A percentile compares a stretch with the other conserved stretches of the same genome.
Evolutionary conservation across 2,329 filamentous ascomycete genomes (phyloP).

Genomic region (Coniochaeta ligniaria): DNA sequence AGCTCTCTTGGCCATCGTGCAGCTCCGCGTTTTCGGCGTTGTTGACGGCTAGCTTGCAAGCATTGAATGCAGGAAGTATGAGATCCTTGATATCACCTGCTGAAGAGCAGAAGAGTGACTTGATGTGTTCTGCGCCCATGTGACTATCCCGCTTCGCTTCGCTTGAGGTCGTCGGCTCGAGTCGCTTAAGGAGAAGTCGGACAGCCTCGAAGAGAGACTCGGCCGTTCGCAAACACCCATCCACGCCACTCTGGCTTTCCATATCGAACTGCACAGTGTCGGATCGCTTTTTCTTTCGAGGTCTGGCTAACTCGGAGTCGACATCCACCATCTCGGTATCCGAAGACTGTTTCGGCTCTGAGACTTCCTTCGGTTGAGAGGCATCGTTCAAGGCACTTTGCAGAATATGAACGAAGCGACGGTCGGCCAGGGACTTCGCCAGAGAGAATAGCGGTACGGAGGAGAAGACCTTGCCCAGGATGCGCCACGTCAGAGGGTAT

Average conservation of each 20-base stretch:
- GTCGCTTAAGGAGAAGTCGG: conserved; percentile 35
- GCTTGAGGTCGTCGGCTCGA: conserved; percentile 19
- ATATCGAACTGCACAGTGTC: conserved; percentile 29
- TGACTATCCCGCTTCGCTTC: conserved; percentile 23
- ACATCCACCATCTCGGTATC: conserved; percentile 20
- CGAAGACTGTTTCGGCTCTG: conserved; percentile 1
- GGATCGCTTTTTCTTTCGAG: conserved; percentile 40
- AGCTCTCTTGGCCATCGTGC: conserved; percentile 31
- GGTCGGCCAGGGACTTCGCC: conserved; percentile 63
- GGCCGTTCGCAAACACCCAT: conserved; percentile 37
- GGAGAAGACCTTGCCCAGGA: conserved; percentile 53
- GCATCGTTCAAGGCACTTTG: conserved; percentile 58
- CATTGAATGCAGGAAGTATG: conserved; percentile 34
- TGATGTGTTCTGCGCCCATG: conserved; percentile 52
- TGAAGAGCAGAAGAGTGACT: conserved; percentile 46
- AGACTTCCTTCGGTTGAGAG: conserved; percentile 19
- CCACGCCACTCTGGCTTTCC: conserved; percentile 27
- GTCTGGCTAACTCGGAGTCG: conserved; percentile 12
- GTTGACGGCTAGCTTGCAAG: conserved; percentile 34
- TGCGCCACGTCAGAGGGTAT: conserved; percentile 52
- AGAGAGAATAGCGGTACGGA: conserved; percentile 63
- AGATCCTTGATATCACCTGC: conserved; percentile 38
- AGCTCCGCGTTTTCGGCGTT: conserved; percentile 20
- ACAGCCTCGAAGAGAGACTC: conserved; percentile 41
- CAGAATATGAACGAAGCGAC: conserved; percentile 59